phyloP scores from a whole-genome alignment of 148 eudicot species.

The Suaeda aralocaspica region DNA sequence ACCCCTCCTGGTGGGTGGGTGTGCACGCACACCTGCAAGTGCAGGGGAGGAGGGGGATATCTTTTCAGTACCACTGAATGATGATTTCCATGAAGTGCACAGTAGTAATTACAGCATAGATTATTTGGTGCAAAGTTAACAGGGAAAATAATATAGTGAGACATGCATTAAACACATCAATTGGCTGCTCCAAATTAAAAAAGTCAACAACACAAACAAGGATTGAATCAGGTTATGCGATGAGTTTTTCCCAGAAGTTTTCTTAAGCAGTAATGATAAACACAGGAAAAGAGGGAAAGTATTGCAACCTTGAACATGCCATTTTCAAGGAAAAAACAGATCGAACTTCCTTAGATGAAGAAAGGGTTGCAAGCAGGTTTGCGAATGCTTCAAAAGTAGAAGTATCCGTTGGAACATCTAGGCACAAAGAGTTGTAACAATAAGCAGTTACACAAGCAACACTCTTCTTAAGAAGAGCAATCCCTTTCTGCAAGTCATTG shows the following conservation, averaged over 20 bases:
- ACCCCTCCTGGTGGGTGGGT: too few relatives aligned
- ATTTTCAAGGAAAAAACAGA: constrained; percentile 64
- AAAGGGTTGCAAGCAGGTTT: constrained; percentile 79
- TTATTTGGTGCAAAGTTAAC: too few relatives aligned
- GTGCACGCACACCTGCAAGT: not conserved
- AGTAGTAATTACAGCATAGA: too few relatives aligned
- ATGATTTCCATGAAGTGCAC: too few relatives aligned
- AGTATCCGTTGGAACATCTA: constrained; percentile 74
- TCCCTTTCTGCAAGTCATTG: constrained; percentile 94
- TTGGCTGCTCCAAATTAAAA: too few relatives aligned
- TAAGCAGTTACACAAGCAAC: constrained; percentile 93
- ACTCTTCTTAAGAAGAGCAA: constrained; percentile 94
- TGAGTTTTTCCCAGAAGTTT: not conserved
- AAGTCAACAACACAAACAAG: not conserved
- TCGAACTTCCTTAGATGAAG: constrained; percentile 91
- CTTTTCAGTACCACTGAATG: not conserved
- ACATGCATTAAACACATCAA: not conserved
- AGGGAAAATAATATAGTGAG: too few relatives aligned
- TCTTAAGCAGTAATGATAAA: not conserved
- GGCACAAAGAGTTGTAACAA: constrained; percentile 74
- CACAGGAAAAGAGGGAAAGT: not conserved
- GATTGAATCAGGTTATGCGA: not conserved
- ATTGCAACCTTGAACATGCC: constrained; percentile 66
- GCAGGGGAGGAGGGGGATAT: too few relatives aligned
- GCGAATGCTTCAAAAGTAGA: constrained; percentile 97